These are phyloP conservation scores for Hymenoscyphus albidus DNA, from an alignment of 2,329 filamentous ascomycete species.

Conservation along the genomic window DNA sequence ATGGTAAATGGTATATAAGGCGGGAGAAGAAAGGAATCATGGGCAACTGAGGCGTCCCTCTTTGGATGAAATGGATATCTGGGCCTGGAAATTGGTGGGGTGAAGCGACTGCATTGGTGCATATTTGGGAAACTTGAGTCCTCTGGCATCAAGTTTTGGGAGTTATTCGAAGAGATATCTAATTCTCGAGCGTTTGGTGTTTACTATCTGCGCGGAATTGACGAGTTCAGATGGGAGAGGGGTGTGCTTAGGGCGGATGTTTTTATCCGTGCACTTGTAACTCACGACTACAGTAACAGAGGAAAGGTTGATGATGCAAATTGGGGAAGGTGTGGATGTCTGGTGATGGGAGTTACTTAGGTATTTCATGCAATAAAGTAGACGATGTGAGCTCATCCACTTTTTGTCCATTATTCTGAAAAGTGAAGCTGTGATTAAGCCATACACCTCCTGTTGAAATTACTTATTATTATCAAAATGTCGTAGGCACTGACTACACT, in stretches of 20 bases:
- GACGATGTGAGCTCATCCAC: no score
- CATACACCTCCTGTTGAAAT: no score
- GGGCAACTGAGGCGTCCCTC: not conserved
- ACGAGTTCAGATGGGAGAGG: not conserved
- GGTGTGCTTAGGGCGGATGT: not conserved
- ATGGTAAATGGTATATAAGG: not conserved
- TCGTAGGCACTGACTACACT: no score
- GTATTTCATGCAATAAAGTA: no score
- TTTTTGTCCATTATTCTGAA: no score
- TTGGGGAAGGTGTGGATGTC: not conserved
- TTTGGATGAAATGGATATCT: not conserved
- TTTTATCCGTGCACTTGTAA: not conserved
- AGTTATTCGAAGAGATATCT: conserved; percentile 13
- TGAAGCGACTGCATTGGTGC: not conserved
- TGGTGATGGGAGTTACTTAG: not conserved
- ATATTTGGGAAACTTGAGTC: conserved; percentile 13
- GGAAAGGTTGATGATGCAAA: not conserved
- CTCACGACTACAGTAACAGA: not conserved
- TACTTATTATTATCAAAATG: no score
- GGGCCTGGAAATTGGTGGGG: not conserved
- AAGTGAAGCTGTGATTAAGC: no score
- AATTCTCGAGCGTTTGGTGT: conserved; percentile 2
- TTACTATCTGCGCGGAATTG: not conserved
- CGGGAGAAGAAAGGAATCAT: not conserved
- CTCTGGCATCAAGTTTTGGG: conserved; percentile 13